Evolutionary conservation across 208 protist species (phyloP), one percentile per base, ranked within the genome.

Genomic region (Wallacemonas sp.): DNA sequence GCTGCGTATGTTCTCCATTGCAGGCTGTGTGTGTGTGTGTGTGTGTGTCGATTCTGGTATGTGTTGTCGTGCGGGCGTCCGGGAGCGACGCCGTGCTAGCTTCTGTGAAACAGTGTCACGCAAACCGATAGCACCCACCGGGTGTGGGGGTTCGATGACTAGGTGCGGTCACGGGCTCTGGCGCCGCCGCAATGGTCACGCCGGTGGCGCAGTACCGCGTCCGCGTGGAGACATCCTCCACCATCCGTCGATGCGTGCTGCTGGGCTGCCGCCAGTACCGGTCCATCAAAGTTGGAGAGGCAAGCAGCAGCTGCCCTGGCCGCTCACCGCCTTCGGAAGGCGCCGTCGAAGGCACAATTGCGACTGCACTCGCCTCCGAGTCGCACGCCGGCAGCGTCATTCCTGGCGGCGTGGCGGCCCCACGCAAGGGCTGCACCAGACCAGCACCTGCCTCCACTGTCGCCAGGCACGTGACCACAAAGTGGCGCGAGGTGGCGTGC

Each of bases 391-490:
- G 36, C n/a, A 59, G 31, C 14, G 20, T 14, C 52, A 59, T 59
- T 11, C 52, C 26, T 3, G 52, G 52, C 20, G 52, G 52, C 20
- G 52, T 59, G 16, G 52, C 52, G 8, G 31, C 3, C 4, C 52
- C 52, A 14, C 66, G 70, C 20, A 97, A 65, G 14, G 91, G 89
- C 69, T 99, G 98, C 11, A 92, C 92, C 22, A 99, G 68, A 3
- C 86, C 93, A 94, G 99, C 98, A 25, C 97, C 97, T 64, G 97
- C 96, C 79, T 99, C 98, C 22, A 97, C 98, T 96, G 98, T 98
- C 36, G 95, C 97, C 76, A 98, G 98, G 14, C 94, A 77, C 77
- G 98, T 95, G 16, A 99, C 80, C 32, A 99, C 76, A 16, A 65
- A 73, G 67, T 98, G 93, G 0, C 94, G 94, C 11, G 92, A 91